A percentile compares a stretch with the other conserved stretches of the same genome.
Conservation (phyloP, 257 asterid species). For the Mitragyna speciosa region DNA sequence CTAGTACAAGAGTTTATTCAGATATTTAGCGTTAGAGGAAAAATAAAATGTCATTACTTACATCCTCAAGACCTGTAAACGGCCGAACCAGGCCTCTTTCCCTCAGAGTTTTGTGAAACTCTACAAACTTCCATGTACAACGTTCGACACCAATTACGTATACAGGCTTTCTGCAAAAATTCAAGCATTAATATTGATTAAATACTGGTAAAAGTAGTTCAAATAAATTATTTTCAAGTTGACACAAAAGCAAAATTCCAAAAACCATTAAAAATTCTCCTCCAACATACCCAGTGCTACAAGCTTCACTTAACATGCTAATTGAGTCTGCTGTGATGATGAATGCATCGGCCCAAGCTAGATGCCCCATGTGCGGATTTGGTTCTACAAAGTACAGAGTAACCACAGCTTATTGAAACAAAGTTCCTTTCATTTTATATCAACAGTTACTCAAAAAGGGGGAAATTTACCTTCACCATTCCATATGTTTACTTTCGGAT, state of each 20-base stretch:
- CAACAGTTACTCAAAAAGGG: neutral
- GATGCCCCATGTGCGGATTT: constrained; percentile 92
- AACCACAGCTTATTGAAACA: neutral
- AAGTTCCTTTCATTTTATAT: neutral
- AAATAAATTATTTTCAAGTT: neutral
- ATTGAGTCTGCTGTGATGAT: constrained; percentile 92
- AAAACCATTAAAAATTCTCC: constrained; percentile 10
- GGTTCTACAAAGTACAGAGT: constrained; percentile 56
- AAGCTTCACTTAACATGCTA: constrained; percentile 94
- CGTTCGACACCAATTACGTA: constrained; percentile 89
- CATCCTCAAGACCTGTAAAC: constrained; percentile 97
- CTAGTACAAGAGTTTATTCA: neutral
- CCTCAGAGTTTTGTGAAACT: constrained; percentile 73
- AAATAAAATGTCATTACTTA: constrained; percentile 42
- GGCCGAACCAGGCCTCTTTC: constrained; percentile 88
- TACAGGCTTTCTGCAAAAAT: constrained; percentile 79
- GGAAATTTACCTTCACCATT: constrained; percentile 70
- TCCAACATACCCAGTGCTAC: constrained; percentile 88
- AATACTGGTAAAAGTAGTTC: neutral
- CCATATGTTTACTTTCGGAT: constrained; percentile 85
- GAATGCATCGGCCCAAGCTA: constrained; percentile 97
- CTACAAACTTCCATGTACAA: constrained; percentile 83
- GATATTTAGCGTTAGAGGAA: neutral
- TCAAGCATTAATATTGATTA: constrained; percentile 3
- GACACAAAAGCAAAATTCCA: constrained; percentile 8